A percentile compares a stretch with the other conserved stretches of the same genome.
Conservation (phyloP, 2,329 filamentous ascomycete genomes). For the Eutypella sp. region DNA sequence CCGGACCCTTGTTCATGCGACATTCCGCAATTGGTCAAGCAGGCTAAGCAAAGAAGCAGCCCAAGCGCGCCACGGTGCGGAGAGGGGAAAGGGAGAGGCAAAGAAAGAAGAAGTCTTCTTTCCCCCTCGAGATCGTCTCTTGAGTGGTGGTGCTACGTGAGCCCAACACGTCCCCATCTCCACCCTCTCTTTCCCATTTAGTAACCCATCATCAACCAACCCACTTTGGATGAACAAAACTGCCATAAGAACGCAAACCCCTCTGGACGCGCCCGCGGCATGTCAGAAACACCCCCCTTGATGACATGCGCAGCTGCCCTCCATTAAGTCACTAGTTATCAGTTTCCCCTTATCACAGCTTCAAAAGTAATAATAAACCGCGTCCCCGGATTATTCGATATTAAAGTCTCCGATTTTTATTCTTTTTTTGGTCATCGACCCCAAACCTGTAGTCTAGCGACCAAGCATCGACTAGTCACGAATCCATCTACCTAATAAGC, state of each 20-base stretch:
- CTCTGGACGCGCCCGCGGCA: neutral
- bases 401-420: slow-evolving; percentile 1
- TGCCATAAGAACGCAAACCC: neutral
- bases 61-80: neutral
- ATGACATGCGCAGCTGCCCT: neutral
- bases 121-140: neutral
- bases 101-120: neutral
- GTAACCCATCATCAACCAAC: slow-evolving; percentile 1
- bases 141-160: neutral
- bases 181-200: slow-evolving; percentile 1
- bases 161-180: neutral
- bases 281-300: neutral
- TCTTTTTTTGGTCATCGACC: too few species aligned
- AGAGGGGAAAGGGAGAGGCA: neutral
- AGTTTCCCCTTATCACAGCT: neutral
- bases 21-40: neutral
- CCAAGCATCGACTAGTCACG: too few species aligned
- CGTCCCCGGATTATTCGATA: neutral
- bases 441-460: neutral
- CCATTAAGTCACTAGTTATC: neutral
- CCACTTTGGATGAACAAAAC: neutral
- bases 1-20: neutral
- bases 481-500: too few species aligned
- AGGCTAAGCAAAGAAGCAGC: too few species aligned
- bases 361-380: neutral